A percentile compares a stretch with the other conserved stretches of the same genome.
Evolutionary conservation across 106 monocot genomes (phyloP).

Genomic region (Acanthochlamys bracteata): DNA sequence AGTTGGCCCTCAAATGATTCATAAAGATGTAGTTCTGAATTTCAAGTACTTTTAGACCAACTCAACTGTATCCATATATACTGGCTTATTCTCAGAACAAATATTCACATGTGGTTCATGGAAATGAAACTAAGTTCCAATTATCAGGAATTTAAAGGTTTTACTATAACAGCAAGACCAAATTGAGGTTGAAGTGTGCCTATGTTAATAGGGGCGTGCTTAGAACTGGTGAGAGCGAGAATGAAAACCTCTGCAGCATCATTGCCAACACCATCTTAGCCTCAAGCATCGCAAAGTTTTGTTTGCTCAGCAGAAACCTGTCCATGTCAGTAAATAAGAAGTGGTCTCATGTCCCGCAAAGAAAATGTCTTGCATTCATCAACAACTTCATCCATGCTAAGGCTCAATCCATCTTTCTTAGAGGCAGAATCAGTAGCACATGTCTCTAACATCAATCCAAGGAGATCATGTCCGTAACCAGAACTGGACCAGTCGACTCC

Average conservation of each 20-base stretch:
- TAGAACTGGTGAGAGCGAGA: conserved; percentile 13
- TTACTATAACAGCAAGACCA: conserved; percentile 7
- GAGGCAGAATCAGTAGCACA: conserved; percentile 3
- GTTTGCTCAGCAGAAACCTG: conserved; percentile 40
- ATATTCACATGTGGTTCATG: too few relatives aligned
- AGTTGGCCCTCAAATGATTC: too few relatives aligned
- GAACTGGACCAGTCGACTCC: background rate
- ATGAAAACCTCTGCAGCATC: conserved; percentile 17
- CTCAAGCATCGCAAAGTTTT: conserved; percentile 16
- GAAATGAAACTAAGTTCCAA: background rate
- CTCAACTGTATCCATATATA: too few relatives aligned
- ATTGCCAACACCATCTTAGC: conserved; percentile 14
- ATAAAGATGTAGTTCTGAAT: too few relatives aligned
- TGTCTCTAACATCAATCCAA: conserved; percentile 59
- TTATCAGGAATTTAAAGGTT: background rate
- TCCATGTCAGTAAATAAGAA: conserved; percentile 51
- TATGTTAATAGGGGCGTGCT: conserved; percentile 10
- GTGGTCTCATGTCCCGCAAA: conserved; percentile 72
- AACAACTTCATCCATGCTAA: conserved; percentile 56
- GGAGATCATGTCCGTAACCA: conserved; percentile 34
- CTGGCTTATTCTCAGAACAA: background rate
- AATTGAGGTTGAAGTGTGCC: conserved; percentile 12
- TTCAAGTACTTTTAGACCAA: too few relatives aligned
- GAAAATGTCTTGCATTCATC: conserved; percentile 82
- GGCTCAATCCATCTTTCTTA: conserved; percentile 3